These are phyloP conservation scores for Chaetomium tenue DNA, from an alignment of 495 filamentous ascomycete genomes.

Conservation along the genomic window DNA sequence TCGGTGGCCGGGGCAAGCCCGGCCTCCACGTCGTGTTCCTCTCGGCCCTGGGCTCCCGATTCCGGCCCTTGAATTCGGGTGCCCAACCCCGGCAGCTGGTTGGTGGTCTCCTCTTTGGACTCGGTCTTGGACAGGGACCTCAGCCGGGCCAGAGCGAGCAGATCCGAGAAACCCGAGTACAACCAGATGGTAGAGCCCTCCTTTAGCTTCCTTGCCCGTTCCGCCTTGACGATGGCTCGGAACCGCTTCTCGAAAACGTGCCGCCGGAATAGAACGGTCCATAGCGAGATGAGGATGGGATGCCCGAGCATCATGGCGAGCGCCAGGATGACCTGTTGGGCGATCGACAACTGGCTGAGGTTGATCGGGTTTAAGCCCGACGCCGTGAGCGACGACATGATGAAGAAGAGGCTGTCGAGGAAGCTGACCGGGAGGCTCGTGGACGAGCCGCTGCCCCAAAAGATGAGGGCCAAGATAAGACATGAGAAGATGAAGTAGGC, in stretches of 20 bases:
- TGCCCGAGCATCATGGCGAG: conserved; percentile 71
- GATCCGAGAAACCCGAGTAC: conserved; percentile 8
- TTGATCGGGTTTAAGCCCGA: conserved; percentile 71
- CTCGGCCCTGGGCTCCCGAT: neutral
- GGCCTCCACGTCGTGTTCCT: conserved; percentile 8
- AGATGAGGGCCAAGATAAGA: conserved; percentile 65
- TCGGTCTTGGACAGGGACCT: conserved; percentile 16
- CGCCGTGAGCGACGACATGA: conserved; percentile 77
- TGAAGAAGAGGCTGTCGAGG: conserved; percentile 72
- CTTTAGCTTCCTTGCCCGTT: conserved; percentile 36
- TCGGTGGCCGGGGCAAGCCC: conserved; percentile 5
- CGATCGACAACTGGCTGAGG: conserved; percentile 67
- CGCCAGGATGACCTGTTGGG: conserved; percentile 76
- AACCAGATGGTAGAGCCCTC: neutral
- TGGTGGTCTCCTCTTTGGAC: neutral
- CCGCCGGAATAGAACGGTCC: conserved; percentile 63
- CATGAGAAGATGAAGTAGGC: conserved; percentile 69
- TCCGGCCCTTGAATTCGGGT: neutral
- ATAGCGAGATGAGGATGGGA: conserved; percentile 62
- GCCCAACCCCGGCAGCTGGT: neutral
- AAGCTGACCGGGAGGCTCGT: conserved; percentile 66
- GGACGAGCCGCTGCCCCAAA: conserved; percentile 57
- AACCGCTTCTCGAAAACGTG: conserved; percentile 70
- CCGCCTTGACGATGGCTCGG: conserved; percentile 54
- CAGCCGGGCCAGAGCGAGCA: conserved; percentile 19